Conservation (phyloP, 441 rosid genomes). For the Theobroma grandiflorum region DNA sequence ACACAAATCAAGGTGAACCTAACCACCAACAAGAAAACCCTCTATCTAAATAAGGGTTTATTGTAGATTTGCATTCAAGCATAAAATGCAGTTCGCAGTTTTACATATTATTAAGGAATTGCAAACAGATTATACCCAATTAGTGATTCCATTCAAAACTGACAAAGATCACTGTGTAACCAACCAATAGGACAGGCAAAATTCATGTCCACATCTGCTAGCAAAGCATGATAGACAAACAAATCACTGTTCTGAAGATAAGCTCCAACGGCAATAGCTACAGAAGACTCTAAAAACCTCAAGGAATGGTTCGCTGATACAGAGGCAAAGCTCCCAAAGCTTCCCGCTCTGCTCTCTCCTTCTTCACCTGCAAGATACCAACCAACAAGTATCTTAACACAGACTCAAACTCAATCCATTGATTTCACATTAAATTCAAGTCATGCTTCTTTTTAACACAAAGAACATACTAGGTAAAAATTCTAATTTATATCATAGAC, state of each 20-base stretch:
- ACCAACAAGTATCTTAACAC: conserved; percentile 1
- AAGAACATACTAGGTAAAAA: background rate
- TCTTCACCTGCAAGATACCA: conserved; percentile 69
- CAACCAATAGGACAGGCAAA: conserved; percentile 19
- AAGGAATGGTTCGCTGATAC: conserved; percentile 86
- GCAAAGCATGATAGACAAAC: conserved; percentile 6
- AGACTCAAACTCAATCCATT: background rate
- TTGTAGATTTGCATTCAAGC: background rate
- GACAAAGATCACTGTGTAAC: conserved; percentile 5
- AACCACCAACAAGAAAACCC: background rate
- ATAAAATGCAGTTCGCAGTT: background rate
- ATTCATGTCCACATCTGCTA: conserved; percentile 20
- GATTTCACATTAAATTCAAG: background rate
- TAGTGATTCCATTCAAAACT: background rate
- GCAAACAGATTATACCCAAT: background rate
- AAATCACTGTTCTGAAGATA: conserved; percentile 15
- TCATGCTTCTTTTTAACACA: background rate
- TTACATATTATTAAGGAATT: background rate
- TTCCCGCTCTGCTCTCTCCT: conserved; percentile 81
- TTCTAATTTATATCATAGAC: background rate
- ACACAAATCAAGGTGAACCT: background rate
- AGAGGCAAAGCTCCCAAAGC: conserved; percentile 94
- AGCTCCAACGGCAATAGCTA: conserved; percentile 28
- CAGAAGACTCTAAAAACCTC: conserved; percentile 33
- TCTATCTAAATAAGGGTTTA: background rate